A percentile compares a stretch with the other conserved stretches of the same genome.
Evolutionary conservation across 495 filamentous ascomycete species (phyloP).

Genomic region (Podospora bellae-mahoneyi): DNA sequence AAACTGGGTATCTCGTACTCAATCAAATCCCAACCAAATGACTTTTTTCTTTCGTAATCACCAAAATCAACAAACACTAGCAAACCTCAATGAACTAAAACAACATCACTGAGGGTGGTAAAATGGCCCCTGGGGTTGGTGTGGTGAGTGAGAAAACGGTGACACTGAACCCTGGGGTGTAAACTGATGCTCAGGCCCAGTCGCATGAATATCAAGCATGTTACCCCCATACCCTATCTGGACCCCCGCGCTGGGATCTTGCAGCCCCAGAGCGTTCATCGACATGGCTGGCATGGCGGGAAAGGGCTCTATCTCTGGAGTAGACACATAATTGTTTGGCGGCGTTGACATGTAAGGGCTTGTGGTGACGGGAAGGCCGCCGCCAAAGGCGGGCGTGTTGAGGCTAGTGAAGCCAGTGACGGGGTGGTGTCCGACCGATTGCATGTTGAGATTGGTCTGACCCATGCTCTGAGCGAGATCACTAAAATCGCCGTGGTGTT

Average conservation of each 20-base stretch:
- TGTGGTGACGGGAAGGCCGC: conserved; percentile 25
- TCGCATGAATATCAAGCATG: conserved; percentile 30
- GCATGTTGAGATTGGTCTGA: conserved; percentile 19
- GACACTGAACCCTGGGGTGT: conserved; percentile 43
- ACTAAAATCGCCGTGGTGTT: conserved; percentile 5
- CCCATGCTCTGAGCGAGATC: conserved; percentile 21
- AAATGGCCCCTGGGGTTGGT: conserved; percentile 37
- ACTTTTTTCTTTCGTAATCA: not conserved
- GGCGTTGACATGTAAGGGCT: conserved; percentile 13
- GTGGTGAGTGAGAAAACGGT: conserved; percentile 42
- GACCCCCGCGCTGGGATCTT: conserved; percentile 26
- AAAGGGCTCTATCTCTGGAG: conserved; percentile 36
- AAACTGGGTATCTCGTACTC: not conserved
- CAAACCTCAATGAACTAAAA: not conserved
- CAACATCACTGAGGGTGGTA: conserved; percentile 21
- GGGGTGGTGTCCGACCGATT: conserved; percentile 11
- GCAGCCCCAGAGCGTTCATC: conserved; percentile 38
- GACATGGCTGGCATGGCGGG: conserved; percentile 27
- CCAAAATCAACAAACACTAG: not conserved
- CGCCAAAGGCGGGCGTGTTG: conserved; percentile 22
- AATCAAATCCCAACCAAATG: not conserved
- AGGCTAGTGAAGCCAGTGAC: conserved; percentile 17
- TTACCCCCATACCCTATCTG: conserved; percentile 27
- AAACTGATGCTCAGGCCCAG: conserved; percentile 29
- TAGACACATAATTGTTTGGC: conserved; percentile 22